phyloP scores from a whole-genome alignment of 2,329 filamentous ascomycete species.

The Colletotrichum truncatum region DNA sequence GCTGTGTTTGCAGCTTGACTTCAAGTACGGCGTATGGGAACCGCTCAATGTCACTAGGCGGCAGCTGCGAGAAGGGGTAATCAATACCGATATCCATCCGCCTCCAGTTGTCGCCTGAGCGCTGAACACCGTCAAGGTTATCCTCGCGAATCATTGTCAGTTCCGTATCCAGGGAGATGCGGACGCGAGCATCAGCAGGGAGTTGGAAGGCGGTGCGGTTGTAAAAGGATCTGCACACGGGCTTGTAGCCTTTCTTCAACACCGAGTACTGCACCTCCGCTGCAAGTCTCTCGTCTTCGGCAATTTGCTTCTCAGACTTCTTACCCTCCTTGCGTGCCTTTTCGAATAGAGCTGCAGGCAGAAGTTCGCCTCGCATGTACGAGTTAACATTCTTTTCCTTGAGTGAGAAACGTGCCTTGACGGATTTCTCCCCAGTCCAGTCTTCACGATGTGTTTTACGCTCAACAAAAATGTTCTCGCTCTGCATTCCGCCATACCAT shows the following conservation, averaged over 20 bases:
- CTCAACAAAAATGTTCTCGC: conserved; percentile 95
- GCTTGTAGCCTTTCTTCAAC: conserved; percentile 84
- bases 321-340: conserved; percentile 96
- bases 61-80: conserved; percentile 90
- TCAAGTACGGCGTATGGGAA: conserved; percentile 98
- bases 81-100: conserved; percentile 98
- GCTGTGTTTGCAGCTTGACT: conserved; percentile 96
- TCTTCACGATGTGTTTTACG: conserved; percentile 98
- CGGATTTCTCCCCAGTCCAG: conserved; percentile 98
- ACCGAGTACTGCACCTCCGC: conserved; percentile 94
- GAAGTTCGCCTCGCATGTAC: conserved; percentile 84
- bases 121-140: conserved; percentile 82
- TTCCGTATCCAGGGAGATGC: conserved; percentile 96
- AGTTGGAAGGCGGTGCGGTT: conserved; percentile 98
- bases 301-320: conserved; percentile 91
- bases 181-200: conserved; percentile 92
- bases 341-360: conserved; percentile 90
- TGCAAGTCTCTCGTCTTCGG: conserved; percentile 88
- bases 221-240: conserved; percentile 96
- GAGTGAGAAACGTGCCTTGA: conserved; percentile 93
- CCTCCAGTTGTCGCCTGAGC: conserved; percentile 91
- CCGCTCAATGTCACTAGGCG: conserved; percentile 82
- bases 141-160: conserved; percentile 95
- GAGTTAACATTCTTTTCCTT: conserved; percentile 99
- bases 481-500: conserved; percentile 98